Conservation (phyloP, 192 early-diverging fungal species). For the Funneliformis geosporum region DNA sequence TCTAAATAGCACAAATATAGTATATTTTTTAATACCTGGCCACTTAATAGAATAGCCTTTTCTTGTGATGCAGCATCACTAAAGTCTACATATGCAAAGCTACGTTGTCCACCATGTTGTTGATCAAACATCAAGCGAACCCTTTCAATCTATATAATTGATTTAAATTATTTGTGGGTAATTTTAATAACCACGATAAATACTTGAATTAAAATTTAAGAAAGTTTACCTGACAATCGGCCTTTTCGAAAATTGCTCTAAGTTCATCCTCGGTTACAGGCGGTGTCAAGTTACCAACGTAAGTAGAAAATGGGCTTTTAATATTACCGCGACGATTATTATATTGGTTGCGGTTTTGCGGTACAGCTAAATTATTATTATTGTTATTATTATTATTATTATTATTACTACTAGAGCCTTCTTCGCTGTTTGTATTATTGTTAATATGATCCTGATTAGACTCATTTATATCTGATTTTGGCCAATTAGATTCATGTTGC, state of each 20-base stretch:
- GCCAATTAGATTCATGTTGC: slow-evolving; percentile 2
- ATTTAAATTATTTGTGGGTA: neutral
- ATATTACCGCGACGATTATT: neutral
- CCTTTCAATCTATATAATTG: slow-evolving; percentile 6
- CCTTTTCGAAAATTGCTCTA: neutral
- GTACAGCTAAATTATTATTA: neutral
- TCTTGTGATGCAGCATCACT: slow-evolving; percentile 5
- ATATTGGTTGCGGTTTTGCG: neutral
- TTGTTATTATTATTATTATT: slow-evolving; percentile 8
- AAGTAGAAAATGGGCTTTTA: neutral
- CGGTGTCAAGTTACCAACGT: slow-evolving; percentile 2
- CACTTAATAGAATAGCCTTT: slow-evolving; percentile 14
- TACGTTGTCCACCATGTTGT: neutral
- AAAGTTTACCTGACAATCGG: neutral
- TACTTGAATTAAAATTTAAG: neutral
- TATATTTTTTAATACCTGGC: slow-evolving; percentile 16
- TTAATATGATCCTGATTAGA: neutral
- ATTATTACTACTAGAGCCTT: neutral
- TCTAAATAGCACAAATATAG: neutral
- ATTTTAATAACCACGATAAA: neutral
- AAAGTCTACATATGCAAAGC: slow-evolving; percentile 27
- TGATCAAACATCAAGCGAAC: neutral
- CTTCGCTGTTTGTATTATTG: neutral
- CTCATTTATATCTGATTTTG: neutral
- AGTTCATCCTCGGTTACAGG: neutral